Evolutionary conservation across 805 yeast species (phyloP).

Genomic region (Teunomyces tritomae): DNA sequence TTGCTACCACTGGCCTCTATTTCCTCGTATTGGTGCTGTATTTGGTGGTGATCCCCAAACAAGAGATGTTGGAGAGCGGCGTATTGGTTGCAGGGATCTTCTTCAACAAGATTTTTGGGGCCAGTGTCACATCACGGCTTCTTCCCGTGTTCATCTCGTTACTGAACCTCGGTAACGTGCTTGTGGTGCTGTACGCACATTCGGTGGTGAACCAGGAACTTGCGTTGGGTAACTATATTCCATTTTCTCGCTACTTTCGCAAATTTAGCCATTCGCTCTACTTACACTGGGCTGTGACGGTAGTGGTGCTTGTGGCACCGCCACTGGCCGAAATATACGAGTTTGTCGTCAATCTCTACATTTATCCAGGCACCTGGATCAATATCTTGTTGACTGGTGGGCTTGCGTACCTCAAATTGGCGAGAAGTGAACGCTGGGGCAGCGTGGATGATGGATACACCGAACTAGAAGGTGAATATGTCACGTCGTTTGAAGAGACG

Average conservation of each 20-base stretch:
- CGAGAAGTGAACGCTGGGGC: constrained; percentile 43
- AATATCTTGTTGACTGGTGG: constrained; percentile 53
- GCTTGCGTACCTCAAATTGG: constrained; percentile 48
- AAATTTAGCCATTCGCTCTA: constrained; percentile 44
- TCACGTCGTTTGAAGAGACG: neutral
- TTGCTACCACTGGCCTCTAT: constrained; percentile 51
- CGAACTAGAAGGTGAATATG: constrained; percentile 7
- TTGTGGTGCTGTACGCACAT: constrained; percentile 63
- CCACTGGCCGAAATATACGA: constrained; percentile 66
- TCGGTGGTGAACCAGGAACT: constrained; percentile 58
- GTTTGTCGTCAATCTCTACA: constrained; percentile 58
- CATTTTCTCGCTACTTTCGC: constrained; percentile 48
- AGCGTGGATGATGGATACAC: neutral
- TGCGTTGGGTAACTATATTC: constrained; percentile 50
- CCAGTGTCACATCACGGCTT: constrained; percentile 44
- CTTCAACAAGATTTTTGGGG: constrained; percentile 57
- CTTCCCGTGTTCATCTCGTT: constrained; percentile 58
- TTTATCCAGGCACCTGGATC: constrained; percentile 64
- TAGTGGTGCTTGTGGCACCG: constrained; percentile 51
- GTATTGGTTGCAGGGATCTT: constrained; percentile 63
- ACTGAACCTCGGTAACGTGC: constrained; percentile 62
- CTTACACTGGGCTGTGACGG: constrained; percentile 57
- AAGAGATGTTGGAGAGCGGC: constrained; percentile 51
- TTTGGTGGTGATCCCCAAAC: constrained; percentile 50
- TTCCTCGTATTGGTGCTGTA: constrained; percentile 58